Base-by-base conservation (phyloP, 2,329 filamentous ascomycete species). In the Colletotrichum euphorbiae region DNA sequence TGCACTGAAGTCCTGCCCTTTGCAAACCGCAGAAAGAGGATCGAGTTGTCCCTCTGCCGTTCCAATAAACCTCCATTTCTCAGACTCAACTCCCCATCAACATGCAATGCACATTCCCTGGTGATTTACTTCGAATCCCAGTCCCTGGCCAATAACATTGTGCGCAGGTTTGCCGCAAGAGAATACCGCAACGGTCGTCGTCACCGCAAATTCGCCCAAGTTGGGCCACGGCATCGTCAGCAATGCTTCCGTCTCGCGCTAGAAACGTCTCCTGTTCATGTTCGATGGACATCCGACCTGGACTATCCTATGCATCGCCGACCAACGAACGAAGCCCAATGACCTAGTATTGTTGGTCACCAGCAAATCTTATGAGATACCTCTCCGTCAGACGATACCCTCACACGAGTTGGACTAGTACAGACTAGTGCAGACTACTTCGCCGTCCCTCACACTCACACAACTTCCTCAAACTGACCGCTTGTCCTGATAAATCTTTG, bases 71-170 rank as follows among this genome's bases (percentile, higher is more conserved):
- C 48, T 51, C 48, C 24, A 24, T 24, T 24, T 15, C 48, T 17
- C 45, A 24, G 3, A 15, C 24, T 43, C 33, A 9, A 28, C 21
- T 28, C 38, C 38, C 55, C 55, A 52, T 59, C 36, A 19, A 60
- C 31, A 66, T 66, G 38, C 19, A 15, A 21, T 31, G 33, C 33
- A 28, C 62, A 54, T 36, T 40, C 21, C 31, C 59, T 19, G 46
- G 13, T 56, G 8, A n/a, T 28, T 15, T n/a, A 13, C 21, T 13
- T 62, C 21, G 17, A 61, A 54, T 28, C 42, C 15, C 33, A 19
- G 33, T 50, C 50, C 60, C 59, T 51, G 58, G 50, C 21, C 42
- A 40, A 40, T 46, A 48, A 63, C 36, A 15, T 48, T 40, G 42
- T 17, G 19, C 46, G 33, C 31, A 28, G 24, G 31, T 12, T 11